phyloP scores from a whole-genome alignment of 352 stramenopile genomes.

The Phytophthora hybrid region DNA sequence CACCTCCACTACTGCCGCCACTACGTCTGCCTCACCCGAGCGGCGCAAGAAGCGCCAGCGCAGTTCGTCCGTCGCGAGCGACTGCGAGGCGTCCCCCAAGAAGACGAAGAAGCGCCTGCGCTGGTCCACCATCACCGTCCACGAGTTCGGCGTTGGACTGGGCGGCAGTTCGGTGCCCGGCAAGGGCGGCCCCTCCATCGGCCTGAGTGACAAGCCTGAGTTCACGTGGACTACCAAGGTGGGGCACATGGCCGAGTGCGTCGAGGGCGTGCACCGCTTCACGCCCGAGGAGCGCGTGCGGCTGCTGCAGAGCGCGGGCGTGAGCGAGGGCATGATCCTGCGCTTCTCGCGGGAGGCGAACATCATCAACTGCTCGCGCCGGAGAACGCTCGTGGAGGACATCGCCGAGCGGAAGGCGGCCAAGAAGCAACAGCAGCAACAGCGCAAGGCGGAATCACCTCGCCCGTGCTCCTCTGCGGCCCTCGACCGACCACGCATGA shows the following conservation, averaged over 20 bases:
- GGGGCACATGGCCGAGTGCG: conserved; percentile 70
- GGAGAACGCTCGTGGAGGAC: conserved; percentile 57
- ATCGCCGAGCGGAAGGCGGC: conserved; percentile 44
- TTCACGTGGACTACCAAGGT: conserved; percentile 79
- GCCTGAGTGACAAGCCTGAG: conserved; percentile 60
- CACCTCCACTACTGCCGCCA: conserved; percentile 1
- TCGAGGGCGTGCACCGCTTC: conserved; percentile 73
- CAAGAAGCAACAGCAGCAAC: conserved; percentile 41
- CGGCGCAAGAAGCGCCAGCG: conserved; percentile 27
- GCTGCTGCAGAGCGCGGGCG: conserved; percentile 61
- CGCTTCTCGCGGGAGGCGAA: conserved; percentile 70
- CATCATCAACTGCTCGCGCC: conserved; percentile 68
- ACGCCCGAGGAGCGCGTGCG: conserved; percentile 63
- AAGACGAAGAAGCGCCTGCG: conserved; percentile 40
- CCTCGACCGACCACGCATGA: conserved; percentile 50
- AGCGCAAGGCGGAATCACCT: conserved; percentile 40
- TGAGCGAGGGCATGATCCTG: conserved; percentile 74
- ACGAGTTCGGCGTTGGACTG: conserved; percentile 68
- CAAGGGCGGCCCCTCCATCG: conserved; percentile 68
- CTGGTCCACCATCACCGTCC: conserved; percentile 56
- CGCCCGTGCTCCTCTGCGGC: conserved; percentile 43
- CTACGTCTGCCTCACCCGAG: conserved; percentile 14
- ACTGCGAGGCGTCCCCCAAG: background rate
- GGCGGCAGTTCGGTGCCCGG: conserved; percentile 65
- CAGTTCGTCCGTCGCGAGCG: conserved; percentile 9